Evolutionary conservation across 1,139 yeast species (phyloP), one percentile per base, ranked within the genome.

Genomic region (Yamadazyma dushanensis): DNA sequence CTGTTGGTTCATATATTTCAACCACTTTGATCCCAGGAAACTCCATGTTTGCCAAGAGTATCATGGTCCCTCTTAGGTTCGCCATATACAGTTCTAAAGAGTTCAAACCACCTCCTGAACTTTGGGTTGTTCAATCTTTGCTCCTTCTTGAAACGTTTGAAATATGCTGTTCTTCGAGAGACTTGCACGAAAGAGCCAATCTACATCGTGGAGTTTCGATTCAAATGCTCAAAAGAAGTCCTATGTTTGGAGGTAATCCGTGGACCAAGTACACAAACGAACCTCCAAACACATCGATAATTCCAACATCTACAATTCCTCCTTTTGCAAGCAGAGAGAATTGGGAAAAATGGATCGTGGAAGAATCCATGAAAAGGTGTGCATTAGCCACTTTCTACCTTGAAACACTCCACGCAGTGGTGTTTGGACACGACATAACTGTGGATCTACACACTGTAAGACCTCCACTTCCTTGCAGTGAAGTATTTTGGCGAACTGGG

Each of bases 341-440:
- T n/a, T 59, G 66, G 52, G 48, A 42, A 3, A 70, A 76, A 39
- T 86, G 95, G 94, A 81, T 85, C 16, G 85, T 83, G 39, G 76
- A 79, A 32, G 96, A 87, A 56, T 78, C 83, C 34, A 70, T 86
- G 67, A 87, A 86, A 56, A 63, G 96, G 36, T 75, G 85, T 4
- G 87, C 95, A 1, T 74, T 83, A 39, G 78, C 84, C 75, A 87
- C 92, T 3, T 87, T 87, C 55, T 83, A 83, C 49, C 66, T 84
- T 51, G 96, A 87, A 56, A 80, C 83, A 2, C 73, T 82, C 16
- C 94, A 87, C 59, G 85, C 88, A n/a, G 76, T 84, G 22, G 75
- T 85, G 36, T 86, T 84, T 59, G 84, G 95, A 5, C 95, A 87
- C 57, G 73, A 80, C 27, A 73, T 84, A 25, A 50, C 61, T 83